Percentiles rank a stretch among this genome's conserved stretches.
phyloP scores from a whole-genome alignment of 257 asterid species.

The Nicotiana tomentosiformis region DNA sequence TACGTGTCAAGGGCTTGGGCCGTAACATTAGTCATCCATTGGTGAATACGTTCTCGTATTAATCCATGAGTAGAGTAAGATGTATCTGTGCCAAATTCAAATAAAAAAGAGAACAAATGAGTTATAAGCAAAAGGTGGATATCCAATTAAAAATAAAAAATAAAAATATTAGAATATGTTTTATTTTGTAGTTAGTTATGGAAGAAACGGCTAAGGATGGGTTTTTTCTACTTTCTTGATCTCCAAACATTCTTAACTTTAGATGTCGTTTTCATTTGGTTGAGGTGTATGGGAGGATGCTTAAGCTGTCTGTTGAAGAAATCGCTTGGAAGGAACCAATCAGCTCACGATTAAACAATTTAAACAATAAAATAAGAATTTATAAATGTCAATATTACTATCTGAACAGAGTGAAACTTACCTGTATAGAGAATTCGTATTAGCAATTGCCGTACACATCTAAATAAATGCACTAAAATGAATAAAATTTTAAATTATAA shows the following conservation, averaged over 20 bases:
- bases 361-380: background rate
- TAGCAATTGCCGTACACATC: too few relatives aligned
- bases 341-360: background rate
- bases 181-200: background rate
- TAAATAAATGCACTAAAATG: too few relatives aligned
- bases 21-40: too few relatives aligned
- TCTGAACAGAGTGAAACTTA: background rate
- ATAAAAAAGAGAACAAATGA: background rate
- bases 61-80: background rate
- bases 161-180: background rate
- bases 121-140: background rate
- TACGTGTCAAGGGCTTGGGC: too few relatives aligned
- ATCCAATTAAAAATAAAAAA: background rate
- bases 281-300: background rate
- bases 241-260: slow-evolving; percentile 4
- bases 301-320: background rate
- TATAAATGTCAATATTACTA: background rate
- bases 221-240: background rate
- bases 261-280: background rate
- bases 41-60: background rate
- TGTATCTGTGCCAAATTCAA: background rate
- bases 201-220: background rate
- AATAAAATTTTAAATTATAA: too few relatives aligned
- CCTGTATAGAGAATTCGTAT: background rate
- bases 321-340: background rate